Evolutionary conservation across 345 rosid genomes (phyloP).

Genomic region (Citrus reticulata): DNA sequence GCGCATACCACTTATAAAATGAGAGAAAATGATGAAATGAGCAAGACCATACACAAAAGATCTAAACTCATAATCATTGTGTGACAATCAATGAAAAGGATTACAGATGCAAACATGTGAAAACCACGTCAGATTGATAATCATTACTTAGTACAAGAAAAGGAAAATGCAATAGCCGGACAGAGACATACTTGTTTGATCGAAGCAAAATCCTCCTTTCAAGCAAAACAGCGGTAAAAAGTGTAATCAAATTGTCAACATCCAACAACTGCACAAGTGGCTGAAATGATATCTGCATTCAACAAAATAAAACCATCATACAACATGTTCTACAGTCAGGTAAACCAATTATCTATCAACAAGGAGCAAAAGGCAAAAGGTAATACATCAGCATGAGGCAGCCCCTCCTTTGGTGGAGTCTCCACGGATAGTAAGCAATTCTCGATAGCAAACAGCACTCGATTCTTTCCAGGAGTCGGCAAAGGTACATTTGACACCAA

Average conservation of each 20-base stretch:
- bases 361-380: slow-evolving; percentile 9
- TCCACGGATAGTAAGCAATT: slow-evolving; percentile 81
- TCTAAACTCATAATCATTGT: background rate
- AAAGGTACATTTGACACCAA: slow-evolving; percentile 82
- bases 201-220: slow-evolving; percentile 94
- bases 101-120: background rate
- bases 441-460: slow-evolving; percentile 86
- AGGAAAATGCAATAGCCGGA: background rate
- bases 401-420: slow-evolving; percentile 88
- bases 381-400: slow-evolving; percentile 95
- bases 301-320: background rate
- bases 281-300: slow-evolving; percentile 90
- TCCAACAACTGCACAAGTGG: slow-evolving; percentile 95
- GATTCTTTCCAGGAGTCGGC: slow-evolving; percentile 92
- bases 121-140: background rate
- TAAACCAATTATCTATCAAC: background rate
- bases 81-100: background rate
- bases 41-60: background rate
- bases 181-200: slow-evolving; percentile 72
- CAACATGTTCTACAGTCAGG: background rate
- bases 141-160: background rate
- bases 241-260: slow-evolving; percentile 85
- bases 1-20: background rate
- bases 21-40: background rate
- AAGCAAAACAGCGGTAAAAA: slow-evolving; percentile 86